phyloP scores from a whole-genome alignment of 768 basidiomycete genomes.

The Mycena epipterygia region DNA sequence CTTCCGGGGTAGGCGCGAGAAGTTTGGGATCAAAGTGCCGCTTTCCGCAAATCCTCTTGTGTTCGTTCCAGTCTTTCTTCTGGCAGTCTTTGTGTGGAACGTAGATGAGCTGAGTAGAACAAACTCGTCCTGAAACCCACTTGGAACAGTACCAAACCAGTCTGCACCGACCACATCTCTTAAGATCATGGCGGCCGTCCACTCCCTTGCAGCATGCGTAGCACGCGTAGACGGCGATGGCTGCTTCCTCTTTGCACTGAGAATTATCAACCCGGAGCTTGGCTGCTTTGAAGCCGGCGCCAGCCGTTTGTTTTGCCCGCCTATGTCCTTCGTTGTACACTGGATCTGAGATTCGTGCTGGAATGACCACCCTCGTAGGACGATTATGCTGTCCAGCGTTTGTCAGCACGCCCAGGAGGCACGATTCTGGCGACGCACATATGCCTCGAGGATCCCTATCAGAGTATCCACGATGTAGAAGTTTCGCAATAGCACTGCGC shows the following conservation, averaged over 20 bases:
- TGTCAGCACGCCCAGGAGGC: neutral
- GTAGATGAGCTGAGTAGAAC: no score
- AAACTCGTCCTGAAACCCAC: no score
- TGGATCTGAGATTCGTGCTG: neutral
- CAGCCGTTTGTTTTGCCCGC: no score
- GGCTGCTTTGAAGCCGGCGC: no score
- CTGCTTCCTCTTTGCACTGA: neutral
- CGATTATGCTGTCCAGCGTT: neutral
- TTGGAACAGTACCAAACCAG: neutral
- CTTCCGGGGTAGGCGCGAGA: neutral
- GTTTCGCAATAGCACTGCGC: neutral
- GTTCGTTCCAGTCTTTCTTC: neutral
- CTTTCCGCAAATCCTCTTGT: neutral
- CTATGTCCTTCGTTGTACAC: no score
- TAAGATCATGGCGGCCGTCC: neutral
- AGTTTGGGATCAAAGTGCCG: neutral
- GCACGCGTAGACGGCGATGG: neutral
- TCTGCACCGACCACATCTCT: neutral
- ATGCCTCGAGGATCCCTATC: neutral
- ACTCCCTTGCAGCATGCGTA: neutral
- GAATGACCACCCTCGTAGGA: neutral
- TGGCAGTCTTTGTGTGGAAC: neutral
- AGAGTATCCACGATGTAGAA: slow-evolving; percentile 8
- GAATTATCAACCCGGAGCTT: neutral
- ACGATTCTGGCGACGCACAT: neutral